Base-by-base conservation (phyloP, 2,329 filamentous ascomycete genomes). In the Ceratocystis papillata region DNA sequence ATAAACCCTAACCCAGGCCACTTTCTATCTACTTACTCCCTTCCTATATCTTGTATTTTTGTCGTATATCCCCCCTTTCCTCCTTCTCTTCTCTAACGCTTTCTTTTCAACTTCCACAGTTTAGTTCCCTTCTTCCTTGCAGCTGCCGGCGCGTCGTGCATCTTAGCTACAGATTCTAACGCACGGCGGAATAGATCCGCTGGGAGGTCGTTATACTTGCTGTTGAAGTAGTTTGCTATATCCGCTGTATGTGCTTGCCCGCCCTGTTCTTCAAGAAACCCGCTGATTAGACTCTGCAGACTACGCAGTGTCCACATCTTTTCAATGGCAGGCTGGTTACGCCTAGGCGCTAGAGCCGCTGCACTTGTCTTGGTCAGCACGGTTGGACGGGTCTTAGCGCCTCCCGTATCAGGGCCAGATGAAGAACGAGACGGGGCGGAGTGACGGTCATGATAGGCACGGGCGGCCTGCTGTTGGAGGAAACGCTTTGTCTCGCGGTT, bases 241-340 rank as follows among this genome's bases (percentile, higher is more conserved):
- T 91, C 87, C 20, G 84, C 83, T 63, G 86, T 87, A 55, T 65
- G 64, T 5, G 89, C 89, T 44, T 83, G 82, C 2, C 91, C 91
- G 8, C 89, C 88, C 66, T 95, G 90, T 28, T 84, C 80, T 57
- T 81, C 80, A 69, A 97, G 86, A 71, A 91, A 97, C 53, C 87
- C 65, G n/a, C 48, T 53, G n/a, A 68, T 67, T 3, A 67, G 30
- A 4, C 45, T 60, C 33, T 67, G 63, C 22, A 67, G 20, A 7
- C 63, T 46, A 12, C 63, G 59, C 41, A 61, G 59, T 28, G 66
- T 65, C 66, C 66, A 67, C 46, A 65, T 62, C 20, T 63, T 65
- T n/a, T 65, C 66, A 63, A 67, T 63, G 2, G 60, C 50, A 12
- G 66, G 66, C 59, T 78, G 3, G 81, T 81, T 3, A 80, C 82